phyloP scores from a whole-genome alignment of 2,329 filamentous ascomycete species.

The Colletotrichum incanum region DNA sequence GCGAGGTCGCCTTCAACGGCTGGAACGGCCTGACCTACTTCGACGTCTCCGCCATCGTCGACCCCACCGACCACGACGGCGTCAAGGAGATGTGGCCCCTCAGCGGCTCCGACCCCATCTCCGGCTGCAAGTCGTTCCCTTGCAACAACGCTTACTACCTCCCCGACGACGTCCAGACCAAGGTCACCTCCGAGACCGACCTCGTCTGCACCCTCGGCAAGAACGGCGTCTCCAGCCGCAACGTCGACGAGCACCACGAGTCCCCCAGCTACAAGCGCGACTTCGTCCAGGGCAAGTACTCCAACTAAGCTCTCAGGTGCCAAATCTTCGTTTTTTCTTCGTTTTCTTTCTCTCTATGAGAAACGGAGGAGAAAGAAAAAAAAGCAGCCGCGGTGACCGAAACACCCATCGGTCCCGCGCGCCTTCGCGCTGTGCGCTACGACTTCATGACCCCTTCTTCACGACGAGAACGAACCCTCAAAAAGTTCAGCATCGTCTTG shows the following conservation, averaged over 20 bases:
- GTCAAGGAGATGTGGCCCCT: conserved; percentile 70
- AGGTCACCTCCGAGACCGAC: conserved; percentile 63
- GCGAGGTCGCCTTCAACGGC: conserved; percentile 66
- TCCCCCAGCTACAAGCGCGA: conserved; percentile 49
- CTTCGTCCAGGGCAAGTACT: conserved; percentile 53
- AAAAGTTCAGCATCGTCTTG: conserved; percentile 23
- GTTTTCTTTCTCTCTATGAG: neutral
- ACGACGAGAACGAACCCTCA: conserved; percentile 16
- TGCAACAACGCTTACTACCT: conserved; percentile 70
- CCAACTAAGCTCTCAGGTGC: conserved; percentile 8
- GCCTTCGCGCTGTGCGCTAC: conserved; percentile 39
- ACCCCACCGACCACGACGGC: conserved; percentile 64
- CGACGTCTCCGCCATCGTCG: conserved; percentile 72
- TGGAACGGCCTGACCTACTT: conserved; percentile 68
- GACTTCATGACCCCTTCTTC: conserved; percentile 34
- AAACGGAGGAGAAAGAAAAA: neutral
- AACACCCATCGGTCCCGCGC: neutral
- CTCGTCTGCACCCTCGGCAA: conserved; percentile 67
- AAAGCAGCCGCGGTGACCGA: neutral
- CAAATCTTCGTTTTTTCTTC: neutral
- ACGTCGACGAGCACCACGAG: conserved; percentile 37
- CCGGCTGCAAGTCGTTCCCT: conserved; percentile 67
- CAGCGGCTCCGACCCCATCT: conserved; percentile 55
- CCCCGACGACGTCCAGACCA: conserved; percentile 70
- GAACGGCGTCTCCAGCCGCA: conserved; percentile 47